Percentiles rank a stretch among this genome's conserved stretches.
Evolutionary conservation across 1,284 basidiomycete genomes (phyloP).

Genomic region (Rhizopogon hawkerae): DNA sequence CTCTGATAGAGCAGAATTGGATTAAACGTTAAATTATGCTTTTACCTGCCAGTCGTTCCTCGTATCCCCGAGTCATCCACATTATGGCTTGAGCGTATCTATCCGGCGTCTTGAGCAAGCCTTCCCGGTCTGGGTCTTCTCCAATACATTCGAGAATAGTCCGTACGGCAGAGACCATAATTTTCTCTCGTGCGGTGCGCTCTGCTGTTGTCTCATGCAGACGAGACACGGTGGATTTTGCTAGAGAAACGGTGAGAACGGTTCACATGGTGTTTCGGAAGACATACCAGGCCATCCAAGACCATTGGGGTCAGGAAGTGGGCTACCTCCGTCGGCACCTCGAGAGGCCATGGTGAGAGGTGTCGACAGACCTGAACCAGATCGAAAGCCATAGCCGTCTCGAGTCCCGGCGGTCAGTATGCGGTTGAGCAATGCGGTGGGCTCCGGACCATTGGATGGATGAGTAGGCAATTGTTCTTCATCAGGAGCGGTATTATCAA

Average conservation of each 20-base stretch:
- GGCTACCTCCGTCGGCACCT: slow-evolving; percentile 23
- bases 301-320: slow-evolving; percentile 78
- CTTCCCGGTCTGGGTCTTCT: slow-evolving; percentile 94
- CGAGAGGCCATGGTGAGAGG: slow-evolving; percentile 34
- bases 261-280: not conserved
- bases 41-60: slow-evolving; percentile 81
- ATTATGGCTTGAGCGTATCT: slow-evolving; percentile 95
- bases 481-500: slow-evolving; percentile 45
- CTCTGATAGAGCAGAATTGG: slow-evolving; percentile 3
- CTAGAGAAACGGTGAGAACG: slow-evolving; percentile 33
- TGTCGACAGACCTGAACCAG: slow-evolving; percentile 58
- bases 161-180: slow-evolving; percentile 78
- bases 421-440: slow-evolving; percentile 45
- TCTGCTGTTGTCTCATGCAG: slow-evolving; percentile 74
- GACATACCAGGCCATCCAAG: slow-evolving; percentile 86
- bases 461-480: slow-evolving; percentile 37
- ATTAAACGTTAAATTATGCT: slow-evolving; percentile 11
- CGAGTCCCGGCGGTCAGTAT: slow-evolving; percentile 49
- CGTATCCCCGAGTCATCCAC: slow-evolving; percentile 99
- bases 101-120: slow-evolving; percentile 85
- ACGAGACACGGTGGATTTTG: slow-evolving; percentile 83
- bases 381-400: slow-evolving; percentile 78
- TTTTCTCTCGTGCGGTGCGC: slow-evolving; percentile 63
- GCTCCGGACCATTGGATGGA: slow-evolving; percentile 18
- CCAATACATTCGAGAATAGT: slow-evolving; percentile 96